Evolutionary conservation across 805 yeast species (phyloP).

Genomic region (Wickerhamiella dianesei): DNA sequence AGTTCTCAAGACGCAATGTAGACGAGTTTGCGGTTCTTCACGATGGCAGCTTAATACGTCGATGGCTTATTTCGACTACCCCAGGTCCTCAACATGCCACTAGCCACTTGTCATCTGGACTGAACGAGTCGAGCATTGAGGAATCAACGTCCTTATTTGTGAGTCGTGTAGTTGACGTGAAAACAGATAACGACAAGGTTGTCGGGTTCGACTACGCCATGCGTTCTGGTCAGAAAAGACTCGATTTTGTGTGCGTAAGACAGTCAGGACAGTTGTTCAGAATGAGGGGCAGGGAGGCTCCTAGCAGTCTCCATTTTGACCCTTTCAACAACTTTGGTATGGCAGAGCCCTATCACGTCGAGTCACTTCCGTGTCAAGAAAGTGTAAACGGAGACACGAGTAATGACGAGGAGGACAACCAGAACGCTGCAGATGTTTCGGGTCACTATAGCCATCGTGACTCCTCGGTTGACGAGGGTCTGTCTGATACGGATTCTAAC

Average conservation of each 20-base stretch:
- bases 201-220: conserved; percentile 77
- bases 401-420: neutral
- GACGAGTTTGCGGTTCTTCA: conserved; percentile 72
- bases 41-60: conserved; percentile 59
- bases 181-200: conserved; percentile 67
- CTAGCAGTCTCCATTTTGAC: conserved; percentile 48
- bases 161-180: conserved; percentile 58
- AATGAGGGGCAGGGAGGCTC: conserved; percentile 60
- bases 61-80: conserved; percentile 48
- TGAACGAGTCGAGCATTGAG: neutral
- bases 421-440: neutral
- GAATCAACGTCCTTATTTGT: conserved; percentile 41
- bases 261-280: conserved; percentile 79
- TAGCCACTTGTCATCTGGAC: conserved; percentile 11
- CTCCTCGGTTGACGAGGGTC: neutral
- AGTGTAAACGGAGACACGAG: neutral
- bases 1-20: conserved; percentile 39
- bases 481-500: conserved; percentile 2
- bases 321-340: conserved; percentile 32
- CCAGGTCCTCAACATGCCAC: conserved; percentile 6
- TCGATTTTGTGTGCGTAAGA: conserved; percentile 65
- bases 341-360: conserved; percentile 10
- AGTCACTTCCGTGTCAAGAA: conserved; percentile 1
- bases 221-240: conserved; percentile 20
- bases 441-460: neutral